Base-by-base conservation (phyloP, 208 protist species). In the Trypanosoma cruzi region DNA sequence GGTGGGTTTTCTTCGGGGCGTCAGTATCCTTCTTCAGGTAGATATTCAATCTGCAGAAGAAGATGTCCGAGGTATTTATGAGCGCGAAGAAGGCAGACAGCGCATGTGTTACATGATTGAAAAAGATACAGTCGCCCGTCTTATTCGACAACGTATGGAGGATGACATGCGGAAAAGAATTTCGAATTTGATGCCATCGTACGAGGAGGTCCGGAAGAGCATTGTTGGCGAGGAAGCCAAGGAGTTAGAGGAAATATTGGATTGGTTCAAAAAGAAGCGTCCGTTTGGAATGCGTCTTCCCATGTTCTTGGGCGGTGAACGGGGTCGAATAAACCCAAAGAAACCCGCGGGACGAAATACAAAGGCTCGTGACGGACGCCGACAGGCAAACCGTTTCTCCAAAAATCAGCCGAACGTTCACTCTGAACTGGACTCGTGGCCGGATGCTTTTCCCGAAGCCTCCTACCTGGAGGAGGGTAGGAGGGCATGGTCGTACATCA, bases 191-290 rank as follows among this genome's bases (percentile, higher is more conserved):
- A 77, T 92, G 2, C 82, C 85, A 0, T 52, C 64, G 4, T 77
- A 92, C 65, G 73, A 46, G 11, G 61, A 69, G 5, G 79, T 72
- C 11, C 52, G 66, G 22, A 53, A 63, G 18, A 54, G 40, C 58
- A 84, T 92, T 34, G 31, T 80, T 24, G 50, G 55, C 0, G 78
- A 88, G 55, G 84, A 92, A 66, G 50, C 37, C 13, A 64, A 77
- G 37, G 75, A 67, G n/a, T 61, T 88, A 14, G 24, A 20, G 3
- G 26, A 26, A n/a, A 26, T 88, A 5, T 75, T 88, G 16, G 64
- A 31, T 1, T 85, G 81, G 81, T 74, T 90, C 46, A 83, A 80
- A 50, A 77, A 80, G 42, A 63, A 84, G 28, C 75, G 80, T 37
- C 86, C 85, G 1, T 77, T 94, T 31, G 79, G 84, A 10, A 71